phyloP scores from a whole-genome alignment of 2,329 filamentous ascomycete species.

The Hyphodiscus sp. region DNA sequence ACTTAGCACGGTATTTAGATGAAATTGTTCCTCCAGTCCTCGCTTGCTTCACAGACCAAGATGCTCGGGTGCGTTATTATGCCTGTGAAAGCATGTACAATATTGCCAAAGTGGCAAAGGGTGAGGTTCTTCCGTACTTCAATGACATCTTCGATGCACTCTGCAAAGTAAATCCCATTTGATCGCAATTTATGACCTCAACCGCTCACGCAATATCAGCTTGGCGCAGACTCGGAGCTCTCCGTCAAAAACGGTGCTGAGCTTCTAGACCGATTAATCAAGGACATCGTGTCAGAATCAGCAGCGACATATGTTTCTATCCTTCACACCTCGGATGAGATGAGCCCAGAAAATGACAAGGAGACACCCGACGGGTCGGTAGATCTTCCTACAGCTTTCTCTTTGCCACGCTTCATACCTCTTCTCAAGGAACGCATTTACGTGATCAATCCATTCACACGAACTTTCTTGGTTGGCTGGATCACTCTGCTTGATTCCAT shows the following conservation, averaged over 20 bases:
- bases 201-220: conserved; percentile 41
- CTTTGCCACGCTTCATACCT: conserved; percentile 83
- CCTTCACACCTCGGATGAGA: conserved; percentile 56
- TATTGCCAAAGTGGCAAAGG: conserved; percentile 98
- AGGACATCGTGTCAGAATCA: conserved; percentile 93
- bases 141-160: conserved; percentile 97
- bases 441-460: conserved; percentile 89
- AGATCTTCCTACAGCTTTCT: conserved; percentile 80
- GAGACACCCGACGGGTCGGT: conserved; percentile 37
- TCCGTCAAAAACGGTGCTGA: conserved; percentile 98
- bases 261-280: conserved; percentile 86
- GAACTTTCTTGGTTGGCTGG: conserved; percentile 94
- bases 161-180: conserved; percentile 64
- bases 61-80: conserved; percentile 95
- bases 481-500: conserved; percentile 93
- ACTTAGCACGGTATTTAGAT: conserved; percentile 84
- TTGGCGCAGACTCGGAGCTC: conserved; percentile 90
- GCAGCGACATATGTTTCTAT: conserved; percentile 92
- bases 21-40: conserved; percentile 94
- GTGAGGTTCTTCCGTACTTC: conserved; percentile 94
- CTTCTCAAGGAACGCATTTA: conserved; percentile 89
- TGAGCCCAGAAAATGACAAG: conserved; percentile 43
- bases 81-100: conserved; percentile 99
- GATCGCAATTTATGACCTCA: not conserved
- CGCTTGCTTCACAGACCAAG: conserved; percentile 95